Evolutionary conservation across 2,329 filamentous ascomycete species (phyloP).

Genomic region (Cryphonectria radicalis): DNA sequence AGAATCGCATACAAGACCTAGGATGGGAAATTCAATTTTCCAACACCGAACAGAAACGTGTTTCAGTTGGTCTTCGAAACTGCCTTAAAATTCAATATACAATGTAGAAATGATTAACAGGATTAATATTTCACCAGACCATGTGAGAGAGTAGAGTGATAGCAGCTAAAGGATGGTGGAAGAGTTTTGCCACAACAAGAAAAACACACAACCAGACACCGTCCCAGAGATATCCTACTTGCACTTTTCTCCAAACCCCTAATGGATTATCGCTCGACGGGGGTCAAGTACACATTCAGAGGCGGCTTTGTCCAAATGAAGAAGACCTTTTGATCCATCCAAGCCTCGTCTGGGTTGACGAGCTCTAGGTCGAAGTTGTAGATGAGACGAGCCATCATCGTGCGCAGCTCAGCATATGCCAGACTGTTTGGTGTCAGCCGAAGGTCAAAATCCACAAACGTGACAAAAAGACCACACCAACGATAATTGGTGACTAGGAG

Average conservation of each 20-base stretch:
- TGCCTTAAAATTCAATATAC: too few relatives aligned
- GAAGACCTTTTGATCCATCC: conserved; percentile 47
- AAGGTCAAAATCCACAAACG: too few relatives aligned
- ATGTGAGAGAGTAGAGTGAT: too few relatives aligned
- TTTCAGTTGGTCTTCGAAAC: too few relatives aligned
- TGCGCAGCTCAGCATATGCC: conserved; percentile 54
- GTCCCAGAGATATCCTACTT: background rate
- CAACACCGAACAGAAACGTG: too few relatives aligned
- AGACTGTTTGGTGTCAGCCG: conserved; percentile 39
- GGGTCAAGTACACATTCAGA: conserved; percentile 43
- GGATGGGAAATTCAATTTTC: too few relatives aligned
- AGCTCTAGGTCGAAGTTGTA: conserved; percentile 54
- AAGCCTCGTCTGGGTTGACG: conserved; percentile 42
- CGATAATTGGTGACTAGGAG: too few relatives aligned
- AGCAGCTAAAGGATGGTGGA: too few relatives aligned
- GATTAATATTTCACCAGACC: too few relatives aligned
- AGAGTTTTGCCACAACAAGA: too few relatives aligned
- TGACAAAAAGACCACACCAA: background rate
- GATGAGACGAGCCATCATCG: conserved; percentile 51
- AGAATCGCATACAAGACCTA: too few relatives aligned
- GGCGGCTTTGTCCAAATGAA: conserved; percentile 47
- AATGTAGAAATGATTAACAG: too few relatives aligned
- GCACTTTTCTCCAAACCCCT: background rate
- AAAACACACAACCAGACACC: background rate
- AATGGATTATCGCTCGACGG: conserved; percentile 30